Evolutionary conservation across 2,329 filamentous ascomycete genomes (phyloP), one percentile per base, ranked within the genome.

Genomic region (Monosporascus sp.): DNA sequence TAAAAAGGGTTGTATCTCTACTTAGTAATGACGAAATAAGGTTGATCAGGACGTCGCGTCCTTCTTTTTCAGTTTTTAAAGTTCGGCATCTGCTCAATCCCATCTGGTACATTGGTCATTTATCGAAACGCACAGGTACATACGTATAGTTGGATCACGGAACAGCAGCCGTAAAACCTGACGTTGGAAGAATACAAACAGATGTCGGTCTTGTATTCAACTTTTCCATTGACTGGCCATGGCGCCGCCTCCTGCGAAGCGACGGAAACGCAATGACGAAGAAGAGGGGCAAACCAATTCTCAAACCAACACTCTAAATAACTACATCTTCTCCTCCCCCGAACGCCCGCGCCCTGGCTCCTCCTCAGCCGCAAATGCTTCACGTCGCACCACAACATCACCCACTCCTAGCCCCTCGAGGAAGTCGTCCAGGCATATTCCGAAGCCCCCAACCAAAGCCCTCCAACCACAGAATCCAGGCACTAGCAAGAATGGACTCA

Each of bases 301-400:
- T 11, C 63, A 68, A 45, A 60, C 72, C 51, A 74, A 81, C 57
- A 81, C 76, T 22, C 66, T 83, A 25, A 72, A 71, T 53, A 79
- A 79, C 60, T 83, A 79, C 58, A 69, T 83, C 27, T 68, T 79
- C 37, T 77, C 80, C 14, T 82, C 80, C 0, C 80, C 79, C 9
- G 74, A 70, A 54, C 70, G 74, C 39, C 62, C 74, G 3, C 54
- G 64, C 5, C 50, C 54, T 7, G 41, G 59, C 38, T 47, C 54
- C 14, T 50, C 57, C 15, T 49, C 54, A 24, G 41, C 56, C 39
- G 50, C 50, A 15, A 50, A 62, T 3, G 36, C 57, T 6, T 62
- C 64, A 35, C 43, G 43, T 20, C 20, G 25, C 11, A 25, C 43
- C 43, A 17, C 43, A 15, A n/a, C 43, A 46, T 46, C 43, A 5